A percentile compares a stretch with the other conserved stretches of the same genome.
Evolutionary conservation across 345 rosid genomes (phyloP).

Genomic region (Dovyalis caffra): DNA sequence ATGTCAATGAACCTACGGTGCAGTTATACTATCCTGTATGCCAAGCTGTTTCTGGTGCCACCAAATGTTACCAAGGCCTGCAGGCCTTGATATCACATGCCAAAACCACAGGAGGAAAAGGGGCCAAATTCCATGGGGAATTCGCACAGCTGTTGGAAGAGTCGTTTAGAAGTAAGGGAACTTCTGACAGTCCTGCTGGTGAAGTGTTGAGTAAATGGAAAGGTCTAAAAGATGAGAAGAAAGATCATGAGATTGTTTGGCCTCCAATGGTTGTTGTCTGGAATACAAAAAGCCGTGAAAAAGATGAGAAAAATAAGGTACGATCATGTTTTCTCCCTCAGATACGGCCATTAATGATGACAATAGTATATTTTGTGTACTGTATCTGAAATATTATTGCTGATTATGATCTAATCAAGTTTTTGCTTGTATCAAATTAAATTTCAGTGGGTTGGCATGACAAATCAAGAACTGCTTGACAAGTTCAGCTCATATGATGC

Average conservation of each 20-base stretch:
- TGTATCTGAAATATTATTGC: not conserved
- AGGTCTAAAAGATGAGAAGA: slow-evolving; percentile 57
- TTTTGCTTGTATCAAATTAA: not conserved
- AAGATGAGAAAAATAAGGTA: slow-evolving; percentile 77
- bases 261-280: slow-evolving; percentile 85
- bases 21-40: slow-evolving; percentile 97
- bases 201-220: slow-evolving; percentile 70
- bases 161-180: slow-evolving; percentile 53
- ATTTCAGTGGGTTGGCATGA: slow-evolving; percentile 78
- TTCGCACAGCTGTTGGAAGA: slow-evolving; percentile 62
- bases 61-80: slow-evolving; percentile 68
- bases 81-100: slow-evolving; percentile 77
- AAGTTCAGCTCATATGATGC: slow-evolving; percentile 56
- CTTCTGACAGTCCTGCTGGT: slow-evolving; percentile 50
- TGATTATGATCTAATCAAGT: not conserved
- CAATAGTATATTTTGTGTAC: not conserved
- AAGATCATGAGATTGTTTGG: slow-evolving; percentile 78
- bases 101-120: slow-evolving; percentile 57
- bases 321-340: not conserved
- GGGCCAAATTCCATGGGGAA: slow-evolving; percentile 73
- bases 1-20: slow-evolving; percentile 61
- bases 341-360: not conserved
- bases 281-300: slow-evolving; percentile 63
- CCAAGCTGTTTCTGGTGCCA: slow-evolving; percentile 69
- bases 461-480: slow-evolving; percentile 71